Evolutionary conservation across 768 basidiomycete genomes (phyloP).

Genomic region (Kwoniella botswanensis): DNA sequence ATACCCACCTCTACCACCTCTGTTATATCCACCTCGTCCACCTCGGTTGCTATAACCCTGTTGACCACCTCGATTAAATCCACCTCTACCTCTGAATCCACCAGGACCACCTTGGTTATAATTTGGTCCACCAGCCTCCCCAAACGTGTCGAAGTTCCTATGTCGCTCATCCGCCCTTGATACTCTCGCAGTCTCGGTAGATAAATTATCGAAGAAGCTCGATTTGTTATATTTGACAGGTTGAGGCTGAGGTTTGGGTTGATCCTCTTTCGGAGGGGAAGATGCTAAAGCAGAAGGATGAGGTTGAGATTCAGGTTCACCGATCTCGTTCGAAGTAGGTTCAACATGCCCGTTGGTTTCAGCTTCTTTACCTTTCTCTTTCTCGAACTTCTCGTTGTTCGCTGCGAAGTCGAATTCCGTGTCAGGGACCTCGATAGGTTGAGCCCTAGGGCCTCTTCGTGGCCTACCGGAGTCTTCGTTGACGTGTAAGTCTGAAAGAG

Average conservation of each 20-base stretch:
- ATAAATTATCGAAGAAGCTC: slow-evolving; percentile 47
- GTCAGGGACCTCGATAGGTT: slow-evolving; percentile 46
- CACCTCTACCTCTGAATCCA: slow-evolving; percentile 25
- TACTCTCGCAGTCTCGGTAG: slow-evolving; percentile 28
- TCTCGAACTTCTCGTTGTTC: slow-evolving; percentile 40
- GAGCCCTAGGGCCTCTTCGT: slow-evolving; percentile 6
- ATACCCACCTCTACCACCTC: slow-evolving; percentile 23
- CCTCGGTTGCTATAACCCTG: slow-evolving; percentile 15
- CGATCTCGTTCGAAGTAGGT: slow-evolving; percentile 19
- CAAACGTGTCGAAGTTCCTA: slow-evolving; percentile 53
- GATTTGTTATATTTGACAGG: slow-evolving; percentile 41
- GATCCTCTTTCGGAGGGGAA: slow-evolving; percentile 12
- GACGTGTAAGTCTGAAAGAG: slow-evolving; percentile 43
- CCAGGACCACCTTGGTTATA: slow-evolving; percentile 13
- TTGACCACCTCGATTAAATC: slow-evolving; percentile 3
- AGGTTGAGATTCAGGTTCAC: slow-evolving; percentile 28
- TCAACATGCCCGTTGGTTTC: slow-evolving; percentile 20
- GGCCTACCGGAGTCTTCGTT: slow-evolving; percentile 11
- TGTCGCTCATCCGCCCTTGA: slow-evolving; percentile 44
- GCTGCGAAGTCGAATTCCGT: slow-evolving; percentile 51
- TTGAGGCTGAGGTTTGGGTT: neutral
- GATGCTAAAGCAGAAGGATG: slow-evolving; percentile 37
- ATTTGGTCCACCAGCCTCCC: slow-evolving; percentile 43
- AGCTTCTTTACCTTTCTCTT: slow-evolving; percentile 25
- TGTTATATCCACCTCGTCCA: slow-evolving; percentile 30